phyloP scores from a whole-genome alignment of 2,329 filamentous ascomycete species.

The Penicillium thymicola region DNA sequence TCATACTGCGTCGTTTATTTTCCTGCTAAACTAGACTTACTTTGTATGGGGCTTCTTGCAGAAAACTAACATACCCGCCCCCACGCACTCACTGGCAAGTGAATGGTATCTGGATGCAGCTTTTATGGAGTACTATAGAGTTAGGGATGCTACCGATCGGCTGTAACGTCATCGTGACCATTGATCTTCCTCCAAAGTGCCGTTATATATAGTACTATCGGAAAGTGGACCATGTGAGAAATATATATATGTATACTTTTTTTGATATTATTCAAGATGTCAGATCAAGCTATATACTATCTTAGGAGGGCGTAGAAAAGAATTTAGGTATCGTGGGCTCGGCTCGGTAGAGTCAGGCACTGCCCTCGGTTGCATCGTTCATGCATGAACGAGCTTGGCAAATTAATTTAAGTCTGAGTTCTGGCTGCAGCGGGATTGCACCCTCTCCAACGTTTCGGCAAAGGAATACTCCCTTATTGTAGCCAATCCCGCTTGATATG shows the following conservation, averaged over 20 bases:
- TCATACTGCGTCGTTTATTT: background rate
- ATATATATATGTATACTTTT: too few species aligned
- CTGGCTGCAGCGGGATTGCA: too few species aligned
- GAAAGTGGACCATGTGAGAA: too few species aligned
- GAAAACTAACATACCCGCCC: background rate
- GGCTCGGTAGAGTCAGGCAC: too few species aligned
- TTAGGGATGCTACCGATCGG: background rate
- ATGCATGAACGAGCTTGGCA: background rate
- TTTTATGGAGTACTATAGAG: background rate
- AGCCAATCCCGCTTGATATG: too few species aligned
- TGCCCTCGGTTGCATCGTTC: too few species aligned
- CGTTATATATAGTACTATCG: background rate
- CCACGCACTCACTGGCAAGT: background rate
- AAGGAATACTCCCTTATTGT: too few species aligned
- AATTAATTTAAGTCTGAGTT: background rate
- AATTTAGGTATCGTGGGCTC: too few species aligned
- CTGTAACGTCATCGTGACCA: background rate
- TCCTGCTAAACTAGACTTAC: background rate
- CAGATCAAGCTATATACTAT: too few species aligned
- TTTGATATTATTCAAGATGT: too few species aligned
- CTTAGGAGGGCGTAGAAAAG: too few species aligned
- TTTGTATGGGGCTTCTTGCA: background rate
- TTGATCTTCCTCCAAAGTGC: background rate
- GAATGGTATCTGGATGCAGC: background rate
- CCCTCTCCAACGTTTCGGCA: too few species aligned